phyloP scores from a whole-genome alignment of 208 protist genomes.

The Leishmania tarentolae region DNA sequence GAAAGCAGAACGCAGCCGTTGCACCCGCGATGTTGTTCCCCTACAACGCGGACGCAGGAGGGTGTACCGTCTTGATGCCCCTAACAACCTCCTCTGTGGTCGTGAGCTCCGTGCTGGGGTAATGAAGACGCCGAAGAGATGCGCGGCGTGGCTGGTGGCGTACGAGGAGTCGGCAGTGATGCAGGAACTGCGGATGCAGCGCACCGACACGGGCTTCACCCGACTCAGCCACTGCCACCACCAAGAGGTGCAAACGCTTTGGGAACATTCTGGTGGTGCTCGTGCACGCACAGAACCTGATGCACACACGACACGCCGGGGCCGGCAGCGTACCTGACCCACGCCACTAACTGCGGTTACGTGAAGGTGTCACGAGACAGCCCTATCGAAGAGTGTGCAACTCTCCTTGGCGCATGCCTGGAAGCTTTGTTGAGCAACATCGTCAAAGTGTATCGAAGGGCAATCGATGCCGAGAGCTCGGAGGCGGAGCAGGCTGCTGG shows the following conservation, averaged over 20 bases:
- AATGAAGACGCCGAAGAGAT: slow-evolving; percentile 36
- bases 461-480: slow-evolving; percentile 13
- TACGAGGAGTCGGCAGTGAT: slow-evolving; percentile 24
- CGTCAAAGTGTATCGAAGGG: slow-evolving; percentile 40
- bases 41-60: slow-evolving; percentile 20
- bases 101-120: slow-evolving; percentile 16
- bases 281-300: slow-evolving; percentile 13
- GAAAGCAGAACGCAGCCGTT: slow-evolving; percentile 8
- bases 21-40: slow-evolving; percentile 12
- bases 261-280: slow-evolving; percentile 3
- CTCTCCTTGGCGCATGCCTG: slow-evolving; percentile 27
- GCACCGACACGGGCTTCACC: not conserved
- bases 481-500: not conserved
- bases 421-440: slow-evolving; percentile 45
- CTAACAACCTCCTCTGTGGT: slow-evolving; percentile 36
- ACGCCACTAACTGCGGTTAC: too few species aligned
- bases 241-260: slow-evolving; percentile 9
- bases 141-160: slow-evolving; percentile 32
- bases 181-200: slow-evolving; percentile 36
- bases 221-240: slow-evolving; percentile 7
- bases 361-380: slow-evolving; percentile 21
- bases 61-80: slow-evolving; percentile 37
- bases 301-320: slow-evolving; percentile 8
- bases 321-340: slow-evolving; percentile 27
- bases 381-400: slow-evolving; percentile 33